A percentile compares a stretch with the other conserved stretches of the same genome.
Evolutionary conservation across 495 filamentous ascomycete genomes (phyloP).

Genomic region (Penicillium crystallinum): DNA sequence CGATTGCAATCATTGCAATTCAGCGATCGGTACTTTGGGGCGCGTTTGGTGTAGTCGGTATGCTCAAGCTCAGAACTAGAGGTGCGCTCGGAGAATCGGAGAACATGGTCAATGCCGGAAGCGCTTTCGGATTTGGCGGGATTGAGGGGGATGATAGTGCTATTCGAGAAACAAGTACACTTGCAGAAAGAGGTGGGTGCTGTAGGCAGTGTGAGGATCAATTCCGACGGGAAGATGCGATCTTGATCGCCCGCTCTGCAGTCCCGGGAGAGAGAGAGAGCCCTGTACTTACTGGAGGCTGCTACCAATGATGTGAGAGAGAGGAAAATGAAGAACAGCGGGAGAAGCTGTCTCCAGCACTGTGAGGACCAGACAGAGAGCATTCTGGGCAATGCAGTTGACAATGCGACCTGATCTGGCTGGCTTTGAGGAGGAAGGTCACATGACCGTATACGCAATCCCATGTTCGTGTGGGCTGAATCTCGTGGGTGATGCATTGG

Average conservation of each 20-base stretch:
- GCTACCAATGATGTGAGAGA: constrained; percentile 21
- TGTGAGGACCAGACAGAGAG: not conserved
- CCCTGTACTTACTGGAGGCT: constrained; percentile 29
- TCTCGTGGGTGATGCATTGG: no score
- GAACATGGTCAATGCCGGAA: constrained; percentile 16
- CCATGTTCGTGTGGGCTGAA: no score
- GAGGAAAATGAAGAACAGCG: constrained; percentile 22
- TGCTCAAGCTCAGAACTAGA: constrained; percentile 4
- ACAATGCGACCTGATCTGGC: not conserved
- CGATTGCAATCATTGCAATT: constrained; percentile 86
- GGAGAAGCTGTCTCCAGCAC: constrained; percentile 9
- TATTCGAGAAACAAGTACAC: constrained; percentile 91
- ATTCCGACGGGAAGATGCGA: not conserved
- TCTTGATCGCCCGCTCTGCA: not conserved
- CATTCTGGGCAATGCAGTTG: constrained; percentile 12
- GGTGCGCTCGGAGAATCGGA: constrained; percentile 22
- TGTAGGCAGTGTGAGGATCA: constrained; percentile 14
- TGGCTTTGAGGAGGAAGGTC: constrained; percentile 12
- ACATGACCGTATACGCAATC: constrained; percentile 2
- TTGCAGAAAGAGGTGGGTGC: constrained; percentile 90
- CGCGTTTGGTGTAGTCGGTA: constrained; percentile 11
- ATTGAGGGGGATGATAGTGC: constrained; percentile 68
- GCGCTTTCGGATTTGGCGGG: constrained; percentile 22
- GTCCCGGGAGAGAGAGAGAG: not conserved
- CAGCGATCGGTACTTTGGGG: constrained; percentile 34